These are phyloP conservation scores for Sporothrix inflata DNA, from an alignment of 2,329 filamentous ascomycete species.

Conservation along the genomic window DNA sequence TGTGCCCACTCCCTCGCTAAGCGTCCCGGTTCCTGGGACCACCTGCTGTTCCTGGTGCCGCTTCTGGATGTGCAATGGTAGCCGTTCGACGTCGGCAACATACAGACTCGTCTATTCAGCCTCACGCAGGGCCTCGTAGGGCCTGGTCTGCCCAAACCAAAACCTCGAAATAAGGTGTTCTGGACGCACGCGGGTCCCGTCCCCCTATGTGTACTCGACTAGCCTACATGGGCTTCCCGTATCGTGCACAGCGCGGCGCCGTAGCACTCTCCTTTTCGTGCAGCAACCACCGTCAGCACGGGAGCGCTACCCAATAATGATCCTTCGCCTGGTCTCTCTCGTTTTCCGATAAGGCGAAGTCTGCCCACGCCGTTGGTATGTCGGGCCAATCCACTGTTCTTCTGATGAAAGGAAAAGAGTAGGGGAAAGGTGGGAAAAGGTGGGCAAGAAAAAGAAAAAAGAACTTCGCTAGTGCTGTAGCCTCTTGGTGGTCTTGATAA, in stretches of 20 bases:
- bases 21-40: neutral
- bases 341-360: neutral
- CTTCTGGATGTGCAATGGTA: neutral
- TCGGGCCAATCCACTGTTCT: neutral
- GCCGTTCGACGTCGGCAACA: neutral
- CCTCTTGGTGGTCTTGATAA: slow-evolving; percentile 9
- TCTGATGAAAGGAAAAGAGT: neutral
- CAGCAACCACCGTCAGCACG: neutral
- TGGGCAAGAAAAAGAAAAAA: neutral
- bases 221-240: neutral
- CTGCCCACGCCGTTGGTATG: neutral
- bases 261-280: neutral
- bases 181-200: too few species aligned
- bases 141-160: neutral
- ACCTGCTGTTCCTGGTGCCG: neutral
- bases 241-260: neutral
- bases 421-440: neutral
- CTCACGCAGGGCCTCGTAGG: neutral
- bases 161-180: neutral
- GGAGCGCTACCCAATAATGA: slow-evolving; percentile 7
- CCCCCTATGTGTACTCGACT: neutral
- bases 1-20: neutral
- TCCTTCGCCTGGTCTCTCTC: neutral
- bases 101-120: slow-evolving; percentile 4
- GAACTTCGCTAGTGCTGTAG: neutral